Conservation (phyloP, 2,329 filamentous ascomycete species). For the Talaromyces sp. region DNA sequence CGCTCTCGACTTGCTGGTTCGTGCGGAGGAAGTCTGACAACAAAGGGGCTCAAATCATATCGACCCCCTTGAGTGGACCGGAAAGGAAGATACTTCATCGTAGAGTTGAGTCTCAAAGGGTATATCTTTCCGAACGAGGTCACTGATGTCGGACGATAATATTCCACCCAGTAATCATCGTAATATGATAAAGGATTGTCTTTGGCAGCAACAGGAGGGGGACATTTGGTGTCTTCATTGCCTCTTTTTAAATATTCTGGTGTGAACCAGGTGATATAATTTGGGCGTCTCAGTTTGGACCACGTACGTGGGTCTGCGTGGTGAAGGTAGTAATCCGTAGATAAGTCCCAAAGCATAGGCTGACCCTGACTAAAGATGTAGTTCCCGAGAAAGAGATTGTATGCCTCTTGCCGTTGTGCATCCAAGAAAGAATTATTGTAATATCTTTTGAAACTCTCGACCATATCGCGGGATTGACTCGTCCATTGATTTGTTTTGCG, state of each 20-base stretch:
- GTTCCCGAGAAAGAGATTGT: slow-evolving; percentile 94
- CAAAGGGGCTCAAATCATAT: slow-evolving; percentile 85
- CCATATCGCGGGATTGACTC: slow-evolving; percentile 95
- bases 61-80: slow-evolving; percentile 64
- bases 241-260: slow-evolving; percentile 66
- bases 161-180: slow-evolving; percentile 97
- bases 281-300: slow-evolving; percentile 59
- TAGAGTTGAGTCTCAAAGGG: slow-evolving; percentile 86
- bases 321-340: slow-evolving; percentile 94
- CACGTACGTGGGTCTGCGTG: slow-evolving; percentile 77
- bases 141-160: slow-evolving; percentile 82
- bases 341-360: slow-evolving; percentile 94
- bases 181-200: slow-evolving; percentile 52
- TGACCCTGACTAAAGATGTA: slow-evolving; percentile 85
- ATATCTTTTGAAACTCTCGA: slow-evolving; percentile 97
- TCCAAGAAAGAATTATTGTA: slow-evolving; percentile 99
- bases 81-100: slow-evolving; percentile 75
- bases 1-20: slow-evolving; percentile 58
- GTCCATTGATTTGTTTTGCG: slow-evolving; percentile 99
- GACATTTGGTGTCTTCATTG: slow-evolving; percentile 23
- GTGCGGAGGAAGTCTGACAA: slow-evolving; percentile 61
- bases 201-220: slow-evolving; percentile 19
- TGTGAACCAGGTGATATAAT: slow-evolving; percentile 90
- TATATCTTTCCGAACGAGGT: slow-evolving; percentile 93
- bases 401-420: slow-evolving; percentile 95